phyloP scores from a whole-genome alignment of 208 protist genomes.

The Balamuthia mandrillaris region DNA sequence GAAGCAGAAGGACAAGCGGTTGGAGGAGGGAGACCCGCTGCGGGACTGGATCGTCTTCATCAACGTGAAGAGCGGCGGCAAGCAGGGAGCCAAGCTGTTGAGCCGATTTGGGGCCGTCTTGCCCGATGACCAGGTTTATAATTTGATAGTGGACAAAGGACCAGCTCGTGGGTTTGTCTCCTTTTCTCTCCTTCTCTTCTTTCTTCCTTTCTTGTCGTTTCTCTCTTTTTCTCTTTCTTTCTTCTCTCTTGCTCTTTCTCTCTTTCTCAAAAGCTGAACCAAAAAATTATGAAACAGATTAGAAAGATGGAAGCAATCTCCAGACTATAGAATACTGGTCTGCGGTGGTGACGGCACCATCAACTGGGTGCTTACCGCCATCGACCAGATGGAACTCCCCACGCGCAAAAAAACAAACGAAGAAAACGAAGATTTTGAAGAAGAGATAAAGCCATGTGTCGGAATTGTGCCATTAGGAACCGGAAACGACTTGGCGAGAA shows the following conservation, averaged over 20 bases:
- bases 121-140: constrained; percentile 58
- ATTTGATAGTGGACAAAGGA: constrained; percentile 35
- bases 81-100: constrained; percentile 56
- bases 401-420: background rate
- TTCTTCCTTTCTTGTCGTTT: background rate
- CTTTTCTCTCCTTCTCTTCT: background rate
- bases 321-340: constrained; percentile 55
- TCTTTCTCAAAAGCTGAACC: background rate
- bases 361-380: constrained; percentile 68
- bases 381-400: constrained; percentile 46
- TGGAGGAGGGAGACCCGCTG: background rate
- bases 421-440: background rate
- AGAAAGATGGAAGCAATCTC: background rate
- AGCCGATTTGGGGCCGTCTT: constrained; percentile 47
- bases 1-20: too few species aligned
- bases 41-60: constrained; percentile 55
- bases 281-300: background rate
- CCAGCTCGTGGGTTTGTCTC: background rate
- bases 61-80: constrained; percentile 66
- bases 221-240: background rate
- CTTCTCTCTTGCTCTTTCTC: background rate
- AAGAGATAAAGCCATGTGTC: constrained; percentile 23
- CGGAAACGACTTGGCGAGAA: too few species aligned
- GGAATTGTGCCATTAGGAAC: too few species aligned
- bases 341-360: constrained; percentile 77